Evolutionary conservation across 495 filamentous ascomycete genomes (phyloP).

Genomic region (Tricharina praecox): DNA sequence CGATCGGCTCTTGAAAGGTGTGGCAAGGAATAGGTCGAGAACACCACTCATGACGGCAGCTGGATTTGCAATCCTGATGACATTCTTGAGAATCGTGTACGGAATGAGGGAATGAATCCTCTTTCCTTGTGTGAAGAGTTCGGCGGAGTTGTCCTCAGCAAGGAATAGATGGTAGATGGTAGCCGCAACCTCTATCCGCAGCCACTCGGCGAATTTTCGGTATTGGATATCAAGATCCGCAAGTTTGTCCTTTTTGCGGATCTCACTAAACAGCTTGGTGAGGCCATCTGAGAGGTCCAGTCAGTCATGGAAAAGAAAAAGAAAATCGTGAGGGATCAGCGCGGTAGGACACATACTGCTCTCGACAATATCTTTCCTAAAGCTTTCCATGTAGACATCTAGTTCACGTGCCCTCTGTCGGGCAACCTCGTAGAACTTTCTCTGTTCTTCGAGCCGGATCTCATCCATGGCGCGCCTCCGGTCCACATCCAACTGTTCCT

Average conservation of each 20-base stretch:
- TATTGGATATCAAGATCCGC: slow-evolving; percentile 83
- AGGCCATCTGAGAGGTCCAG: slow-evolving; percentile 62
- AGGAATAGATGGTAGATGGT: slow-evolving; percentile 96
- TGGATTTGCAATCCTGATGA: slow-evolving; percentile 88
- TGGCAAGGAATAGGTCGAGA: slow-evolving; percentile 85
- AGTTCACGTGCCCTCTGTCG: slow-evolving; percentile 75
- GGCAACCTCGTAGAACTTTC: slow-evolving; percentile 86
- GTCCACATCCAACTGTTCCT: slow-evolving; percentile 64
- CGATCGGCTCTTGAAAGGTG: slow-evolving; percentile 78
- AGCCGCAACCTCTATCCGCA: slow-evolving; percentile 90
- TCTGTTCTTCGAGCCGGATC: slow-evolving; percentile 78
- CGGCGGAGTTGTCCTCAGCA: slow-evolving; percentile 92
- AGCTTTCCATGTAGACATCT: slow-evolving; percentile 93
- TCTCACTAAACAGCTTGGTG: slow-evolving; percentile 83
- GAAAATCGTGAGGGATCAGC: no score
- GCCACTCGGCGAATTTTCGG: slow-evolving; percentile 95
- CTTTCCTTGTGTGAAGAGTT: slow-evolving; percentile 85
- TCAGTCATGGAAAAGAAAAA: no score
- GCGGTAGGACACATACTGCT: slow-evolving; percentile 42
- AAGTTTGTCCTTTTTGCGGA: slow-evolving; percentile 70
- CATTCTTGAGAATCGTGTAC: slow-evolving; percentile 84
- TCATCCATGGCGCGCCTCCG: slow-evolving; percentile 70
- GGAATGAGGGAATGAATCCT: slow-evolving; percentile 85
- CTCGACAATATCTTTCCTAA: slow-evolving; percentile 58
- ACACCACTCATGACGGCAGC: slow-evolving; percentile 88